These are phyloP conservation scores for Solanum piurae DNA, from an alignment of 257 asterid species.

Conservation along the genomic window DNA sequence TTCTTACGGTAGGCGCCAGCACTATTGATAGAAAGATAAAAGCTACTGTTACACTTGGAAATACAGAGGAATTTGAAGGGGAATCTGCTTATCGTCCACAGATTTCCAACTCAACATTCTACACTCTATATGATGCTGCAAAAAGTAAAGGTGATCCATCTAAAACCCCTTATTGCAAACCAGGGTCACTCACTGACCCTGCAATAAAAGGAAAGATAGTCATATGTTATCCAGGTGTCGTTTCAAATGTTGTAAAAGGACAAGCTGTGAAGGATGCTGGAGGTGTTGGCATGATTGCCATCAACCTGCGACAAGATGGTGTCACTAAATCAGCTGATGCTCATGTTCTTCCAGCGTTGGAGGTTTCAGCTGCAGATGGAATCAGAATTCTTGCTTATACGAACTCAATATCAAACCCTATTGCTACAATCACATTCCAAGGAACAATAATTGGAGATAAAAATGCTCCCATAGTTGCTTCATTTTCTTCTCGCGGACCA, in stretches of 20 bases:
- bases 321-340: conserved; percentile 12
- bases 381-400: conserved; percentile 12
- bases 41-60: conserved; percentile 22
- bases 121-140: conserved; percentile 23
- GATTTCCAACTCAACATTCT: neutral
- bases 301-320: neutral
- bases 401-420: conserved; percentile 9
- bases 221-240: conserved; percentile 8
- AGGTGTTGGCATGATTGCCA: conserved; percentile 35
- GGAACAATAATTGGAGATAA: conserved; percentile 38
- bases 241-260: conserved; percentile 4
- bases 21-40: conserved; percentile 21
- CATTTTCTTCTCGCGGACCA: conserved; percentile 48
- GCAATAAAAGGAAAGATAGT: conserved; percentile 35
- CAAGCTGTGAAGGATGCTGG: conserved; percentile 22
- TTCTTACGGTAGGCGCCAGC: conserved; percentile 44
- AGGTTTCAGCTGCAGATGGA: conserved; percentile 7
- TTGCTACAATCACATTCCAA: conserved; percentile 16
- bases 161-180: conserved; percentile 6
- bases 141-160: neutral
- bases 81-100: conserved; percentile 19
- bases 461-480: conserved; percentile 30
- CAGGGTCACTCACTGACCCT: neutral
- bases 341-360: conserved; percentile 21
- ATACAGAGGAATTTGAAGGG: conserved; percentile 15